phyloP scores from a whole-genome alignment of 352 stramenopile species.

The Plasmopara halstedii region DNA sequence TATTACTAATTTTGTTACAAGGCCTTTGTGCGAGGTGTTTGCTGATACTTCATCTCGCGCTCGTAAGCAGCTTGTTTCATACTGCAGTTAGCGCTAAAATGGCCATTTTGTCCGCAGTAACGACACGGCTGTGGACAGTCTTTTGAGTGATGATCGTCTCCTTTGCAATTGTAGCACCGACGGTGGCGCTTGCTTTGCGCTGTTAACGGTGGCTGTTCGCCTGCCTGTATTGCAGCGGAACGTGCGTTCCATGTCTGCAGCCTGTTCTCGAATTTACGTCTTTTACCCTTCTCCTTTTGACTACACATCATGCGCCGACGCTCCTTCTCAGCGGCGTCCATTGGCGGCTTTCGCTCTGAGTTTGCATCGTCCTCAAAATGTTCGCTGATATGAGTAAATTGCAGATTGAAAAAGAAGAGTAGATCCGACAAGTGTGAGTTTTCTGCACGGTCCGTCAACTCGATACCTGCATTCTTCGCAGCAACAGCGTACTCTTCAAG shows the following conservation, averaged over 20 bases:
- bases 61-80: conserved; percentile 57
- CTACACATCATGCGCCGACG: conserved; percentile 58
- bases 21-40: conserved; percentile 55
- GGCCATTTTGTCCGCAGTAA: conserved; percentile 67
- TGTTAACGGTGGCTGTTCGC: conserved; percentile 23
- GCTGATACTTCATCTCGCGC: conserved; percentile 39
- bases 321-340: conserved; percentile 77
- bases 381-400: conserved; percentile 58
- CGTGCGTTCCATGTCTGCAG: conserved; percentile 46
- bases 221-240: conserved; percentile 32
- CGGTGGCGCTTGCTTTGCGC: conserved; percentile 42
- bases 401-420: conserved; percentile 81
- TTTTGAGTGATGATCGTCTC: conserved; percentile 69
- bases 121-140: conserved; percentile 66
- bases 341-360: conserved; percentile 54
- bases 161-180: conserved; percentile 83
- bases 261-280: conserved; percentile 69
- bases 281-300: conserved; percentile 70
- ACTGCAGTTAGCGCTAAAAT: conserved; percentile 67
- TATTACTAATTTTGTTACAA: conserved; percentile 22
- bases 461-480: conserved; percentile 23
- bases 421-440: conserved; percentile 44
- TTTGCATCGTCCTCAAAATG: conserved; percentile 50
- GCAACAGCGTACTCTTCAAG: conserved; percentile 64
- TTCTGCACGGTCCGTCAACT: conserved; percentile 25